Percentiles rank a stretch among this genome's conserved stretches.
phyloP scores from a whole-genome alignment of 495 filamentous ascomycete species.

The Cercophora samala region DNA sequence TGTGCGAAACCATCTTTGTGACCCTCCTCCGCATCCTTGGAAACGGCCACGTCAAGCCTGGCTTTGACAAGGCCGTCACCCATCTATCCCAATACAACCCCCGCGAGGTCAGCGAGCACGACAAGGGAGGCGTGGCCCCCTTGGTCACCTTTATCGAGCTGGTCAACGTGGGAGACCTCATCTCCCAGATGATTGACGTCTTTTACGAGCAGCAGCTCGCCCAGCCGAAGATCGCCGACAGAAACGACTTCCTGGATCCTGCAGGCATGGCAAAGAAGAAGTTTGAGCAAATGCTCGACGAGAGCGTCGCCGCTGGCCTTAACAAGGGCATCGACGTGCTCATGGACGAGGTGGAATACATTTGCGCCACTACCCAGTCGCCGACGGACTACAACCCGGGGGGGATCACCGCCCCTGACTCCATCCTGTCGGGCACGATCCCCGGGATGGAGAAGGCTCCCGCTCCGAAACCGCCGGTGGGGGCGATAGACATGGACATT shows the following conservation, averaged over 20 bases:
- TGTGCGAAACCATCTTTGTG: slow-evolving; percentile 90
- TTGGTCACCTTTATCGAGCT: slow-evolving; percentile 95
- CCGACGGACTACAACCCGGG: slow-evolving; percentile 87
- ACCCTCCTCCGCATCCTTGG: slow-evolving; percentile 78
- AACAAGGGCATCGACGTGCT: slow-evolving; percentile 98
- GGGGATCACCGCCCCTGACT: slow-evolving; percentile 39
- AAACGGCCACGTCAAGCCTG: slow-evolving; percentile 78
- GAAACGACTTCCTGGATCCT: slow-evolving; percentile 90
- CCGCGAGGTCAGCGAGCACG: slow-evolving; percentile 73
- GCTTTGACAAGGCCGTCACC: slow-evolving; percentile 87
- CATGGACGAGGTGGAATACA: slow-evolving; percentile 96
- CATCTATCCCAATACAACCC: slow-evolving; percentile 92
- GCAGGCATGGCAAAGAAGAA: slow-evolving; percentile 93
- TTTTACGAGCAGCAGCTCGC: slow-evolving; percentile 97
- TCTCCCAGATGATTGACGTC: slow-evolving; percentile 98
- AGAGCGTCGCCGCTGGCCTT: slow-evolving; percentile 89
- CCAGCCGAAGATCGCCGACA: slow-evolving; percentile 74
- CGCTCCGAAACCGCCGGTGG: not conserved
- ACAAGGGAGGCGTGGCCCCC: slow-evolving; percentile 71
- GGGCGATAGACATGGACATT: slow-evolving; percentile 57
- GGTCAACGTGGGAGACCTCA: slow-evolving; percentile 96
- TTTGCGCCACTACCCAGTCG: slow-evolving; percentile 83
- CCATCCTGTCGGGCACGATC: slow-evolving; percentile 18
- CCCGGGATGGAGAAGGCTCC: slow-evolving; percentile 14
- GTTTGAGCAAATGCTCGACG: slow-evolving; percentile 98